These are phyloP conservation scores for Ambrosiella beaveri DNA, from an alignment of 2,329 filamentous ascomycete species.

Conservation along the genomic window DNA sequence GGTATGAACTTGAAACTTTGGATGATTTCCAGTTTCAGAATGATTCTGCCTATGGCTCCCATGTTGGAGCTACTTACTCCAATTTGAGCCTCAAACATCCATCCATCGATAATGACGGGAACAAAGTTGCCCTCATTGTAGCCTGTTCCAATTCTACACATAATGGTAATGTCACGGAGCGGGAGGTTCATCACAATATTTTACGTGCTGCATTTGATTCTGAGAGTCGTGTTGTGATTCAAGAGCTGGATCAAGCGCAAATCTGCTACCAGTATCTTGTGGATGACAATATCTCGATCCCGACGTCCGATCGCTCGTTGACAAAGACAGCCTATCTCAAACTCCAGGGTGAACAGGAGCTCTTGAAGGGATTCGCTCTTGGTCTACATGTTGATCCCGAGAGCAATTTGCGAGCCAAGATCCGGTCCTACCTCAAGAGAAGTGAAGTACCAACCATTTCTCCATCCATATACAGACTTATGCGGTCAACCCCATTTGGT, in stretches of 20 bases:
- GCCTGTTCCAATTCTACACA: conserved; percentile 6
- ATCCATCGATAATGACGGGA: not conserved
- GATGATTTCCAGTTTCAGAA: conserved; percentile 10
- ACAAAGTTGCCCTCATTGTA: conserved; percentile 1
- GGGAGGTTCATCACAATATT: conserved; percentile 4
- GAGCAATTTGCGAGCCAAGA: not conserved
- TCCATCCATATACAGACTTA: conserved; percentile 6
- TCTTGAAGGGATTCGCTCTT: conserved; percentile 4
- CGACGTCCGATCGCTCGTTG: not conserved
- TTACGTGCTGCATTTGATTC: not conserved
- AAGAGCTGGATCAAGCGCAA: conserved; percentile 6
- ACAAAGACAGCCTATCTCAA: not conserved
- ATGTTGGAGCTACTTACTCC: not conserved
- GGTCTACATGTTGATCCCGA: conserved; percentile 4
- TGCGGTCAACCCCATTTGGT: conserved; percentile 6
- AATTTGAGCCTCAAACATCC: not conserved
- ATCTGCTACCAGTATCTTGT: conserved; percentile 11
- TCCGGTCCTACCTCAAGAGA: conserved; percentile 5
- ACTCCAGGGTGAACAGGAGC: conserved; percentile 6
- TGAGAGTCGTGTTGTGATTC: not conserved
- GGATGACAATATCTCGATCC: conserved; percentile 2
- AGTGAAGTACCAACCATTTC: conserved; percentile 1
- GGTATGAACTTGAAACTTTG: conserved; percentile 6
- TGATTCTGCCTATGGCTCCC: conserved; percentile 4
- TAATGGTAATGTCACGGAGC: not conserved